Evolutionary conservation across 108 stramenopile species (phyloP).

Genomic region (Cylindrotheca closterium): DNA sequence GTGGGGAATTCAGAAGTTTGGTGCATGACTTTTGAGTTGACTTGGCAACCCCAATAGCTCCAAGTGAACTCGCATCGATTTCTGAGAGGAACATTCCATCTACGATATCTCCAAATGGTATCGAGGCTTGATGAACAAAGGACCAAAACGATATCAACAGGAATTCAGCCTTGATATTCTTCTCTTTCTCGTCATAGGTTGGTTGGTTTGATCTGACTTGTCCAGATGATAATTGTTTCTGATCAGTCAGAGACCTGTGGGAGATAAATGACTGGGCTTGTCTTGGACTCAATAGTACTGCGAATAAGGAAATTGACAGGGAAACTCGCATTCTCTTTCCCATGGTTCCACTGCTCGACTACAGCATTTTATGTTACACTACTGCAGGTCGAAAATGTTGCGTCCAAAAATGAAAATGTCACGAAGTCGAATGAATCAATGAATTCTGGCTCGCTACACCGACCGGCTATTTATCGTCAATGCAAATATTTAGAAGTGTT

Average conservation of each 20-base stretch:
- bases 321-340: not conserved
- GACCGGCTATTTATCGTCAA: too few relatives aligned
- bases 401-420: too few relatives aligned
- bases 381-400: too few relatives aligned
- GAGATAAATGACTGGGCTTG: not conserved
- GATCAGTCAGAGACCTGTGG: not conserved
- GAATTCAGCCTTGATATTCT: constrained; percentile 22
- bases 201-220: not conserved
- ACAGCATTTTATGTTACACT: too few relatives aligned
- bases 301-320: not conserved
- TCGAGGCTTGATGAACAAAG: constrained; percentile 38
- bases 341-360: not conserved
- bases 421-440: too few relatives aligned
- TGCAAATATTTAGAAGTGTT: too few relatives aligned
- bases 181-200: not conserved
- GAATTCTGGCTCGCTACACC: too few relatives aligned
- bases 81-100: constrained; percentile 37
- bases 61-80: constrained; percentile 41
- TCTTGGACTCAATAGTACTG: not conserved
- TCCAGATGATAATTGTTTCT: not conserved
- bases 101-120: constrained; percentile 40
- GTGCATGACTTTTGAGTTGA: constrained; percentile 34
- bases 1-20: constrained; percentile 45
- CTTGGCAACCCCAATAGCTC: constrained; percentile 40
- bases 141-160: constrained; percentile 34